Base-by-base conservation (phyloP, 768 basidiomycete species). In the Crucibulum laeve region DNA sequence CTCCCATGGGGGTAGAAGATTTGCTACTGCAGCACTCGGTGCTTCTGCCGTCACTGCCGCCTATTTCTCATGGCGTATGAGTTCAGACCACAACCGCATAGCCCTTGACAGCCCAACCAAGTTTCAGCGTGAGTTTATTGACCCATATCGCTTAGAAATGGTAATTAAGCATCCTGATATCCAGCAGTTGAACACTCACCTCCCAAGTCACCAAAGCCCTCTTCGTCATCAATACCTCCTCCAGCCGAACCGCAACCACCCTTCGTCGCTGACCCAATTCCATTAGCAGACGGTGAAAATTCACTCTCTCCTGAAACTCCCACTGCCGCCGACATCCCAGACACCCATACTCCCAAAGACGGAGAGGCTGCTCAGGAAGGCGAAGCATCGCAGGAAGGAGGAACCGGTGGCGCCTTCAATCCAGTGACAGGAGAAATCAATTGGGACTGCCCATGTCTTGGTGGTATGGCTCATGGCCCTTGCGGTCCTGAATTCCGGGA, bases 391-490 rank as follows among this genome's bases (percentile, higher is more conserved):
- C 61, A 60, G 17, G 51, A 48, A n/a, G 38, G 48, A 23, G 47
- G 43, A 23, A 50, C 58, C 19, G 65, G 63, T 28, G 73, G 73
- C 33, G 95, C 96, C 4, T 98, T 79, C 73, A 87, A 99, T 67
- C 94, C 94, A 15, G 92, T 81, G 49, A 99, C 96, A 1, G 96
- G 96, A 34, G 93, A 97, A 76, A 98, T 99, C 57, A 99, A 99
- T 69, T 99, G 96, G 96, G 96, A 97, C 60, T 99, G 96, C 63
- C 92, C 96, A 1, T 98, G 96, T 62, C 80, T 99, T 5, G 96
- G 96, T 24, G 96, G 96, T 39, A 97, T 99, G 96, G 95, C 95
- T 7, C 76, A 98, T 58, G 95, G 96, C 4, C 92, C 93, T 7
- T 99, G 96, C 57, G 96, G 96, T 6, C 74, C 76, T 48, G 77